A percentile compares a stretch with the other conserved stretches of the same genome.
These are phyloP conservation scores for Lithohypha guttulata DNA, from an alignment of 2,329 filamentous ascomycete species.

Conservation along the genomic window DNA sequence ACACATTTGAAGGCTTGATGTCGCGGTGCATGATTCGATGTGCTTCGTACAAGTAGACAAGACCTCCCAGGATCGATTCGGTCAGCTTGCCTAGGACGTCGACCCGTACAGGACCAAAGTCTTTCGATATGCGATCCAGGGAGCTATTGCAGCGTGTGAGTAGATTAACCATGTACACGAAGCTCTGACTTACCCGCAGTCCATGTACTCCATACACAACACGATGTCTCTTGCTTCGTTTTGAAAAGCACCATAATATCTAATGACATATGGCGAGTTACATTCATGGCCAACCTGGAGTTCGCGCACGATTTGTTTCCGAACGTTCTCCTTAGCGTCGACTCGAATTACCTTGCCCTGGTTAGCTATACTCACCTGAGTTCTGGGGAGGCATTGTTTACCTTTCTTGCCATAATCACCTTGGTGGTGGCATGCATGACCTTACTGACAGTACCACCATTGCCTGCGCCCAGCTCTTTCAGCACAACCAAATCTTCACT, in stretches of 20 bases:
- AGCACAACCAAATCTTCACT: constrained; percentile 87
- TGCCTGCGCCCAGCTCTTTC: constrained; percentile 89
- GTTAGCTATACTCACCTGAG: neutral
- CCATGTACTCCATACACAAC: constrained; percentile 99
- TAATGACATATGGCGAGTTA: constrained; percentile 93
- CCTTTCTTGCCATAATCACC: constrained; percentile 96
- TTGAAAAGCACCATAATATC: constrained; percentile 93
- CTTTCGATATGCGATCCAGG: constrained; percentile 83
- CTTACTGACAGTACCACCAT: constrained; percentile 97
- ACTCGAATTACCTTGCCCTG: constrained; percentile 61
- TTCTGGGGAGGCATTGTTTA: constrained; percentile 30
- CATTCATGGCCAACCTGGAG: constrained; percentile 98
- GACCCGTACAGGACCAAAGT: constrained; percentile 88
- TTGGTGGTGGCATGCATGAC: constrained; percentile 90
- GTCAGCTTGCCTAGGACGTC: constrained; percentile 97
- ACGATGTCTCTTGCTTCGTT: constrained; percentile 96
- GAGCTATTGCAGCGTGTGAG: constrained; percentile 47
- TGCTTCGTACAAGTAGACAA: constrained; percentile 89
- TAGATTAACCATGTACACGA: constrained; percentile 11
- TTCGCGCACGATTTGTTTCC: constrained; percentile 92
- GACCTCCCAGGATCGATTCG: constrained; percentile 82
- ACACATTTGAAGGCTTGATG: constrained; percentile 95
- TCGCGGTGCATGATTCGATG: constrained; percentile 99
- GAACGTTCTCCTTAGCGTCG: constrained; percentile 92
- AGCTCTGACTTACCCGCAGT: constrained; percentile 69